These are phyloP conservation scores for Linnemannia elongata DNA, from an alignment of 192 early-diverging fungal species.

Conservation along the genomic window DNA sequence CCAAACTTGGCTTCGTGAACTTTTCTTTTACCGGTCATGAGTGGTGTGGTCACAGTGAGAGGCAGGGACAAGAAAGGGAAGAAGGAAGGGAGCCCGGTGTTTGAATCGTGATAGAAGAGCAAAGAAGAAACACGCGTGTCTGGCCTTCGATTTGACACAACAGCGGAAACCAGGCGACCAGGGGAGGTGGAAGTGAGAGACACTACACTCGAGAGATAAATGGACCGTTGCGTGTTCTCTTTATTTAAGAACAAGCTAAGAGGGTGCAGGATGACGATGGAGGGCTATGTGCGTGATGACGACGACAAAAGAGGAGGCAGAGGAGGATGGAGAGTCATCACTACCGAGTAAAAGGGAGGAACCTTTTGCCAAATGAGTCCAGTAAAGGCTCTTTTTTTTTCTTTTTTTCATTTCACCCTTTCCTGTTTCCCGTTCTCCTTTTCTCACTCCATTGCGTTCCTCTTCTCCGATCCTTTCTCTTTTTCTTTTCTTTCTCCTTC, in stretches of 20 bases:
- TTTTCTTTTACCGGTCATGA: not conserved
- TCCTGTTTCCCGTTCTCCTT: not conserved
- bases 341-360: not conserved
- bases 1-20: not conserved
- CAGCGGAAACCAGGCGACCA: not conserved
- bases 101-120: not conserved
- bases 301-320: not conserved
- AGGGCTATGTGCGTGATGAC: not conserved
- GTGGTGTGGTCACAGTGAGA: not conserved
- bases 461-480: not conserved
- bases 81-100: not conserved
- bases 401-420: not conserved
- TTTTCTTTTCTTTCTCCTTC: not conserved
- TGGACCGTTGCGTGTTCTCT: too few relatives aligned
- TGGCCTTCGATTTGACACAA: conserved; percentile 1
- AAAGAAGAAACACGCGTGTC: not conserved
- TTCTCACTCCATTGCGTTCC: conserved; percentile 21
- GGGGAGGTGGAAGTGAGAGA: too few relatives aligned
- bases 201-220: too few relatives aligned
- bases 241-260: too few relatives aligned
- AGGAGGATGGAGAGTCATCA: conserved; percentile 5
- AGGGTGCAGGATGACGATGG: too few relatives aligned
- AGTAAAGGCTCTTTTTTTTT: not conserved
- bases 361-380: not conserved
- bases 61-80: not conserved